Base-by-base conservation (phyloP, 139 green algal genomes). In the Volvox reticuliferus region DNA sequence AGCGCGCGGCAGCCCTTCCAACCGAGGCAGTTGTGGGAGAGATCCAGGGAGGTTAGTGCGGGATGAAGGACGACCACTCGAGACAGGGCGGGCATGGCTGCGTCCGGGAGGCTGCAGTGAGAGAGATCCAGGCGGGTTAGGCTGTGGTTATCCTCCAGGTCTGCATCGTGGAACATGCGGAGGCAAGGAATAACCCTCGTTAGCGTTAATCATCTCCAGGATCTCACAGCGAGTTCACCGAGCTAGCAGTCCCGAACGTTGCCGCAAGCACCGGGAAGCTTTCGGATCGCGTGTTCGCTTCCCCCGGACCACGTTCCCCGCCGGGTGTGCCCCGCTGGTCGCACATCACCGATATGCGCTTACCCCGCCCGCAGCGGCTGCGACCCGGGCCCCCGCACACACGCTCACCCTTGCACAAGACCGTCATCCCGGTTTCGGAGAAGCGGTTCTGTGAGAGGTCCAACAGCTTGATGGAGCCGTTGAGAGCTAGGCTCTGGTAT, bases 401-500 rank as follows among this genome's bases (percentile, higher is more conserved):
- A 2, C 82, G 24, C 85, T 3, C 85, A 89, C 85, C 73, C 24
- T 67, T 77, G 44, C 67, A 79, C 35, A 89, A 33, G 16, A 50
- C 73, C 26, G 32, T 35, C 44, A 91, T 86, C 73, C 86, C 86
- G 9, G 24, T 50, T 61, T 79, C 75, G 1, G 35, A 55, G 75
- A 91, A 91, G 36, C 86, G 73, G 71, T 91, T 91, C 30, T 80
- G 28, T 0, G 71, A 68, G 18, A 91, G 86, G 50, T 91, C 79
- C 28, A 91, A 32, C 24, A 37, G 55, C 68, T 20, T 26, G 19
- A 91, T 50, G 18, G 79, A 77, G 6, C 14, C 55, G 50, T 91
- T 91, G 71, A 82, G 68, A 65, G 73, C 62, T n/a, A 71, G 44
- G 44, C 44, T 61, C 30, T 67, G 35, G 37, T 82, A 82, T 28